Evolutionary conservation across 129 eudicot genomes (phyloP), one percentile per base, ranked within the genome.

Genomic region (Logfia minima): DNA sequence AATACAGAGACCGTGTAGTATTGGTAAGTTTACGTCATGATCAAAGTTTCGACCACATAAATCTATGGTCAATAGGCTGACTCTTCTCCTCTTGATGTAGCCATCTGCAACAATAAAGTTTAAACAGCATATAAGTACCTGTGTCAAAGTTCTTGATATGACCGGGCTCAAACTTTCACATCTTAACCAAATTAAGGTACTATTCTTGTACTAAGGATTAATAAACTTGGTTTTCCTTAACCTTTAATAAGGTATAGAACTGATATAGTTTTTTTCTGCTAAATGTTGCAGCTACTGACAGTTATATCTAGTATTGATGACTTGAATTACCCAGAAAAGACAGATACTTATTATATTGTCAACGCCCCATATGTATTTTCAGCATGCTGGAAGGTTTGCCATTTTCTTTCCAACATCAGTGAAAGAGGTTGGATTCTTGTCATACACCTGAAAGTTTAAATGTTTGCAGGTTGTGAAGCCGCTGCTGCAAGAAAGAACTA

Each of bases 321-420:
- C 81, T 86, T 94, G 73, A 94, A 94, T 85, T 94, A 94, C 78
- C 99, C 99, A 13, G 99, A 94, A 92, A 94, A 94, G 79, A 94
- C 99, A 8, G 99, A 91, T 61, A 94, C 96, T 23, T 94, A 94
- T 84, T 94, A 80, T 83, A 87, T 94, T 4, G 99, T 94, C 71
- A 94, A 94, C 35, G 97, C 96, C 39, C 99, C 99, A 2, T 94
- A 94, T 79, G 89, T 91, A 81, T 94, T 94, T 83, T 94, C 99
- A 63, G 97, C 97, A 31, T 94, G 99, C 80, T 94, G 99, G 99
- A 94, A 94, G 99, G 99, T 94, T 45, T 56, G 79, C 28, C 77
- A 37, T 37, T 60, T 28, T 1, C 26, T 73, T 68, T 68, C 66
- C 64, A 60, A 8, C 71, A 2, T 48, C 55, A 24, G 24, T 45